Conservation (phyloP, 2,329 filamentous ascomycete genomes). For the Botryotinia narcissicola region DNA sequence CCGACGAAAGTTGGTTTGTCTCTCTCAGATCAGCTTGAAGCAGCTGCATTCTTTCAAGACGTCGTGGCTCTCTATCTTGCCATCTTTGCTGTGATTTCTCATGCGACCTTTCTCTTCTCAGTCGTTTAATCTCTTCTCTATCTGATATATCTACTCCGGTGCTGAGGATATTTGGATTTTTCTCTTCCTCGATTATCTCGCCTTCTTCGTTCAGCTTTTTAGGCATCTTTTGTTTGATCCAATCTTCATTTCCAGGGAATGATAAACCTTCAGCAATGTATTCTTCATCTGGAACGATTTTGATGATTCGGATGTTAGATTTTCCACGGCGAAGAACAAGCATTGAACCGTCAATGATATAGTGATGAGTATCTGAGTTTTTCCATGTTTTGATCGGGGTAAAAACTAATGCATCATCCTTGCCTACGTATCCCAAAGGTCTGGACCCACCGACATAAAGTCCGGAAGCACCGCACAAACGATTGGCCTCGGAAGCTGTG, state of each 20-base stretch:
- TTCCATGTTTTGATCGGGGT: constrained; percentile 60
- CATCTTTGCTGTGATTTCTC: neutral
- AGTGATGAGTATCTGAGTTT: constrained; percentile 56
- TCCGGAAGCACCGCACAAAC: constrained; percentile 53
- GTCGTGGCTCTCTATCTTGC: neutral
- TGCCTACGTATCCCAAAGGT: constrained; percentile 45
- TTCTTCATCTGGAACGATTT: constrained; percentile 56
- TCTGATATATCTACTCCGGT: neutral
- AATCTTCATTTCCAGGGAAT: constrained; percentile 14
- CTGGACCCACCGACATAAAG: constrained; percentile 58
- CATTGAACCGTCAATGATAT: constrained; percentile 56
- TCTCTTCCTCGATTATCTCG: neutral
- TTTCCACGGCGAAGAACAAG: constrained; percentile 63
- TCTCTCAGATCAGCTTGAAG: neutral
- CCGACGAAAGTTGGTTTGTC: neutral
- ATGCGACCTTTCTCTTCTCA: neutral
- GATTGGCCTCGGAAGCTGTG: constrained; percentile 57
- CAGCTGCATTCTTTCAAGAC: neutral
- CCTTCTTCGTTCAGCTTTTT: neutral
- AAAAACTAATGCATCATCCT: constrained; percentile 55
- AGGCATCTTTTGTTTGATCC: neutral
- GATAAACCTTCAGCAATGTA: constrained; percentile 22
- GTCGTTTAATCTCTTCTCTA: neutral
- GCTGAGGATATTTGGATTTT: neutral
- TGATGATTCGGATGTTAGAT: constrained; percentile 60